Conservation (phyloP, 495 filamentous ascomycete genomes). For the Aspergillus campestris region DNA sequence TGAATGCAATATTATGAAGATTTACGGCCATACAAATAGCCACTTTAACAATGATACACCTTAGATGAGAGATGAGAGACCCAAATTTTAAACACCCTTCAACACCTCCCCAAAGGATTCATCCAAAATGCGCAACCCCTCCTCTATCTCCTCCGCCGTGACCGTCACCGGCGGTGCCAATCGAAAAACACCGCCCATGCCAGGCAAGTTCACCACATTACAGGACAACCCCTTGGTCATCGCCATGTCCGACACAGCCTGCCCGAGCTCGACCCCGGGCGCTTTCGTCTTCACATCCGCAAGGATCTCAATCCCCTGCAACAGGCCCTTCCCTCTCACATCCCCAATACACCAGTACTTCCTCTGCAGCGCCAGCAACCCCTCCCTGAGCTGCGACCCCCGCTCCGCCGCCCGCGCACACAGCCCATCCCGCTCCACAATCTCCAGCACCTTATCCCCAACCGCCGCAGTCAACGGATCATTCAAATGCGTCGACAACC, state of each 20-base stretch:
- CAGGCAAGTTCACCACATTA: constrained; percentile 40
- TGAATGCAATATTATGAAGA: no score
- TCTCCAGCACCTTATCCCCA: constrained; percentile 47
- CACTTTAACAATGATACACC: no score
- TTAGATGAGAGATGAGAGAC: no score
- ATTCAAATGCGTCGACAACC: constrained; percentile 39
- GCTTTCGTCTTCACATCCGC: constrained; percentile 31
- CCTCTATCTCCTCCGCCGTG: constrained; percentile 38
- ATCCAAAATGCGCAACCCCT: constrained; percentile 40
- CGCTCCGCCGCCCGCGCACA: constrained; percentile 27
- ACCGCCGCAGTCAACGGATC: constrained; percentile 48
- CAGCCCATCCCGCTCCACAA: constrained; percentile 43
- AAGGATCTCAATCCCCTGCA: constrained; percentile 48
- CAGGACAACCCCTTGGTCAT: constrained; percentile 44
- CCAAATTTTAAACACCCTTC: no score
- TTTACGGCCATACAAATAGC: no score
- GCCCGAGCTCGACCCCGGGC: constrained; percentile 37
- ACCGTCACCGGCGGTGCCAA: constrained; percentile 52
- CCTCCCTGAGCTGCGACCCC: constrained; percentile 33
- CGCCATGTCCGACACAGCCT: constrained; percentile 32
- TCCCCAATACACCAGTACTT: constrained; percentile 49
- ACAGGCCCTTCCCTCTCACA: constrained; percentile 44
- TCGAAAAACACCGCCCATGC: constrained; percentile 47
- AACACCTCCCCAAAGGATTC: constrained; percentile 28
- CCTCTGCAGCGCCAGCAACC: constrained; percentile 30